phyloP scores from a whole-genome alignment of 2,329 filamentous ascomycete species.

The Aulographum hederae region DNA sequence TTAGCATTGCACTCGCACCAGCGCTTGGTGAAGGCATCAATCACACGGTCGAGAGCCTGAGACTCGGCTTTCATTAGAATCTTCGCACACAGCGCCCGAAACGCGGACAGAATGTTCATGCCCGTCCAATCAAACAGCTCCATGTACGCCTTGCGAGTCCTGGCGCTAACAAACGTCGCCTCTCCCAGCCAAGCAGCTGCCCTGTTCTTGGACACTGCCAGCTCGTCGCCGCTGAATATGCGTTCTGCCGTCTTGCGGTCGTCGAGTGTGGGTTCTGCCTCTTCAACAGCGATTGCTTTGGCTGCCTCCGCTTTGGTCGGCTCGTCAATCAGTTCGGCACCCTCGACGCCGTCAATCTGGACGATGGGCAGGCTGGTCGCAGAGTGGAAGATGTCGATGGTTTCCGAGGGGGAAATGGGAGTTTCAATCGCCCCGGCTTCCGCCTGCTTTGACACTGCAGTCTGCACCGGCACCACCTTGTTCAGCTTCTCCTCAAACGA shows the following conservation, averaged over 20 bases:
- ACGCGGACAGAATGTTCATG: constrained; percentile 58
- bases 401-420: constrained; percentile 19
- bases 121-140: constrained; percentile 74
- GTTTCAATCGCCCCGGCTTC: too few species aligned
- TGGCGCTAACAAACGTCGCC: constrained; percentile 30
- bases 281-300: background rate
- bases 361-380: constrained; percentile 31
- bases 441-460: too few species aligned
- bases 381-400: constrained; percentile 27
- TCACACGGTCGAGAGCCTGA: constrained; percentile 87
- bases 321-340: constrained; percentile 9
- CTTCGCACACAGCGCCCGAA: constrained; percentile 66
- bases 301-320: background rate
- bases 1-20: constrained; percentile 90
- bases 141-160: constrained; percentile 66
- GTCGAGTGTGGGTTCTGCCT: constrained; percentile 18
- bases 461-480: too few species aligned
- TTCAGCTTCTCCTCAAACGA: constrained; percentile 18
- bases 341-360: constrained; percentile 28
- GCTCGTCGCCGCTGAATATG: constrained; percentile 72
- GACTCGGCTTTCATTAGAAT: constrained; percentile 79
- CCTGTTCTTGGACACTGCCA: constrained; percentile 59
- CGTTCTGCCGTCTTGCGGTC: constrained; percentile 62
- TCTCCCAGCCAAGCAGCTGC: constrained; percentile 84
- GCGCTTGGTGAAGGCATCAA: constrained; percentile 71